A percentile compares a stretch with the other conserved stretches of the same genome.
These are phyloP conservation scores for Scutellaria baicalensis DNA, from an alignment of 257 asterid genomes.

Conservation along the genomic window DNA sequence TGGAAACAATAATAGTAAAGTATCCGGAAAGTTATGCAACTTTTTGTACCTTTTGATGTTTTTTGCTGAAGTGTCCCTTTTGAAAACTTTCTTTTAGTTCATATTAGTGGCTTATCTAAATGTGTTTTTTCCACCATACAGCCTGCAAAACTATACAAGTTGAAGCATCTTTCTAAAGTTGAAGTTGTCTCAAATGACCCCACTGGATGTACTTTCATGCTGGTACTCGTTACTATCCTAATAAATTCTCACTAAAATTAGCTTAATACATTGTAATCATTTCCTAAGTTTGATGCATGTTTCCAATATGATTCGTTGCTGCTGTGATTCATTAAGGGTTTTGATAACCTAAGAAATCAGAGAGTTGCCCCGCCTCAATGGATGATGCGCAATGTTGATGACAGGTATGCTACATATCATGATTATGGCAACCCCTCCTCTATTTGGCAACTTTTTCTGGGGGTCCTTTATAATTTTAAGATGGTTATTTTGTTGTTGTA, in stretches of 20 bases:
- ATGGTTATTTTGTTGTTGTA: slow-evolving; percentile 2
- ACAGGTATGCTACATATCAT: slow-evolving; percentile 47
- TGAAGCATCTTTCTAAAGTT: slow-evolving; percentile 93
- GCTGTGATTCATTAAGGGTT: slow-evolving; percentile 53
- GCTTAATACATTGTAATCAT: not conserved
- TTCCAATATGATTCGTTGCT: slow-evolving; percentile 9
- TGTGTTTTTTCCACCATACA: slow-evolving; percentile 20
- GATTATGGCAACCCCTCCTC: not conserved
- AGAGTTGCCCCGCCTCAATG: slow-evolving; percentile 98
- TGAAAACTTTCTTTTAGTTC: not conserved
- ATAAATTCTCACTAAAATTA: not conserved
- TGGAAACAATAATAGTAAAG: slow-evolving; percentile 1
- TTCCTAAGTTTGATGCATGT: slow-evolving; percentile 1
- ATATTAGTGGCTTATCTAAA: slow-evolving; percentile 14
- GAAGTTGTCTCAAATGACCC: slow-evolving; percentile 93
- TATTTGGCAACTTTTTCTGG: not conserved
- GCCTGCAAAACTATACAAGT: slow-evolving; percentile 90
- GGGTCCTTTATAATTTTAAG: slow-evolving; percentile 5
- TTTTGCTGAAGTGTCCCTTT: not conserved
- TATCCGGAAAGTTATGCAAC: not conserved
- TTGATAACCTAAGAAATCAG: slow-evolving; percentile 91
- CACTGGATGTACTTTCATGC: slow-evolving; percentile 93
- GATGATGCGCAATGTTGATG: slow-evolving; percentile 97
- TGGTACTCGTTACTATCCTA: slow-evolving; percentile 36
- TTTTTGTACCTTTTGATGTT: not conserved